Evolutionary conservation across 306 rosid genomes (phyloP).

Genomic region (Sechiopsis laciniata): DNA sequence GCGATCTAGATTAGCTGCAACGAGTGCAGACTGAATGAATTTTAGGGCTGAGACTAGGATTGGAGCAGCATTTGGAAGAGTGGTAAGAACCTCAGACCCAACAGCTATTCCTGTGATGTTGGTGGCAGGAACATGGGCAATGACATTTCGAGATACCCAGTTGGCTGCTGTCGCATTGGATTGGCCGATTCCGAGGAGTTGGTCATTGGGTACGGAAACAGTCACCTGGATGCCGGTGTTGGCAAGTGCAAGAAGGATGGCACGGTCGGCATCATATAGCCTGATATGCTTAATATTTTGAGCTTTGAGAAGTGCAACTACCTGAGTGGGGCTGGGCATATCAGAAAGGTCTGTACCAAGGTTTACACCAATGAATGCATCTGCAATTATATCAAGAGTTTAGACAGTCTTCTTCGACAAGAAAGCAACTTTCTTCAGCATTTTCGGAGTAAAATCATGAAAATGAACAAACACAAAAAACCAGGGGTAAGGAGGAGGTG

Average conservation of each 20-base stretch:
- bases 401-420: neutral
- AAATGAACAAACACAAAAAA: neutral
- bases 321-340: conserved; percentile 80
- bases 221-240: conserved; percentile 70
- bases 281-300: conserved; percentile 71
- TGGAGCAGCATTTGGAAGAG: conserved; percentile 84
- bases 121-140: conserved; percentile 85
- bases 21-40: conserved; percentile 84
- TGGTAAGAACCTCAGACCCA: conserved; percentile 76
- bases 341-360: conserved; percentile 72
- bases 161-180: conserved; percentile 95
- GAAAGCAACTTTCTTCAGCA: neutral
- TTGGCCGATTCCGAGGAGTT: conserved; percentile 85
- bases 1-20: conserved; percentile 71
- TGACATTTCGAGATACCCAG: conserved; percentile 79
- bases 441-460: neutral
- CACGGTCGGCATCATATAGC: conserved; percentile 68
- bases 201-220: conserved; percentile 81
- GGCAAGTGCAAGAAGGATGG: conserved; percentile 78
- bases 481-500: neutral
- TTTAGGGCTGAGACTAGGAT: conserved; percentile 77
- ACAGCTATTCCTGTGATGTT: conserved; percentile 80
- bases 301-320: conserved; percentile 76
- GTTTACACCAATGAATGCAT: conserved; percentile 77
- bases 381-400: conserved; percentile 37